Evolutionary conservation across 495 filamentous ascomycete genomes (phyloP), one percentile per base, ranked within the genome.

Genomic region (Hypoxylon lenormandii): DNA sequence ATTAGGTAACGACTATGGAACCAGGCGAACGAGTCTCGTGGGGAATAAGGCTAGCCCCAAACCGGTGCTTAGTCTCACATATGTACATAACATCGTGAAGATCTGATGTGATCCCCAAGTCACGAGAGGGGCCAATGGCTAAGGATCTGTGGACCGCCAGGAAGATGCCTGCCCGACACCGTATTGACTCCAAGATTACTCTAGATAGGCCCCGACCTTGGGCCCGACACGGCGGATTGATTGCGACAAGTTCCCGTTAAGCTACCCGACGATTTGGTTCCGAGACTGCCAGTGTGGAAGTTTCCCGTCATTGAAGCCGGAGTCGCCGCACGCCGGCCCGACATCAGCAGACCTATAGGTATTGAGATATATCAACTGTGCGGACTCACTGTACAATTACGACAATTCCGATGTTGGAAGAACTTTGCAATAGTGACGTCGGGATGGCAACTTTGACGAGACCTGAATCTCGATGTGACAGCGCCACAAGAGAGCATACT

Each of bases 391-490:
- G 38, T 42, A 16, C 8, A 5, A 16, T 10, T 42, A 11, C 38
- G 6, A 42, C 38, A 16, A 42, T 42, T 15, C 12, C 4, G 1
- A 42, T 42, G 18, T 26, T 40, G 45, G 12, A 18, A 4, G 15
- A 5, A 40, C 37, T 50, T 28, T 19, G 26, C 40, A 22, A 47
- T 12, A n/a, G 42, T 52, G 47, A 52, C 37, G 58, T 22, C 30
- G 26, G 13, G 18, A 61, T 16, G 13, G 18, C 46, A 12, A 36
- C 21, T 42, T 21, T 21, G 19, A 22, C 43, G 48, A 51, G 58
- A 61, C 51, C 47, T 10, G 47, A 61, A 33, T 61, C 58, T 61
- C 58, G 43, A 47, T 53, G 26, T 12, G 22, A 62, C 59, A 46
- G 36, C 38, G 26, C 49, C 48, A 53, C 38, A 19, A 23, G 37